Evolutionary conservation across 2,329 filamentous ascomycete species (phyloP).

Genomic region (Cytospora leucostoma): DNA sequence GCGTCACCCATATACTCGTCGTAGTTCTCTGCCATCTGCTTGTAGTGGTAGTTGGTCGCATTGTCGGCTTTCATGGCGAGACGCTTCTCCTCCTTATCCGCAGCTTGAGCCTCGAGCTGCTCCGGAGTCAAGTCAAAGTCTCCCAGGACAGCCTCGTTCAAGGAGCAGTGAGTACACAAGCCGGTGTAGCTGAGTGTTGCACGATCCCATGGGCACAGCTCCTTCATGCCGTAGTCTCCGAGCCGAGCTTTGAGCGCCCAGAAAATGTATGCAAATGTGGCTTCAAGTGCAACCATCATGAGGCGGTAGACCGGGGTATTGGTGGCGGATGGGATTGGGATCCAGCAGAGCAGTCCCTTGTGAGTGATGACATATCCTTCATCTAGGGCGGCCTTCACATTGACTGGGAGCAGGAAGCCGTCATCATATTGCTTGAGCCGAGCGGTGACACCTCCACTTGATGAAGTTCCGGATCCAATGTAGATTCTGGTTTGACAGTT

Average conservation of each 20-base stretch:
- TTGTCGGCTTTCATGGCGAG: no score
- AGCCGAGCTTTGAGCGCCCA: neutral
- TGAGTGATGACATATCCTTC: neutral
- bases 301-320: neutral
- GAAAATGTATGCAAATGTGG: neutral
- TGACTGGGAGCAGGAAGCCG: neutral
- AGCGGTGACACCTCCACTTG: neutral
- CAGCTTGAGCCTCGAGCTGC: no score
- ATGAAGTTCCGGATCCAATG: neutral
- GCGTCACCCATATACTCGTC: no score
- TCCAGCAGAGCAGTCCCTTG: constrained; percentile 1
- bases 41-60: no score
- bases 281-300: neutral
- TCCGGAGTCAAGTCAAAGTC: no score
- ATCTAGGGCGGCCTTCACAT: neutral
- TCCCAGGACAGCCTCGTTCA: no score
- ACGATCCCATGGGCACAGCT: neutral
- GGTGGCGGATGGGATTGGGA: neutral
- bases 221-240: neutral
- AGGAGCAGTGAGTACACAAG: neutral
- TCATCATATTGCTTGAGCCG: neutral
- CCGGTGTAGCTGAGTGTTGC: neutral
- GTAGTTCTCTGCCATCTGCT: no score
- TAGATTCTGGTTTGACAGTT: neutral
- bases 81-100: no score